A percentile compares a stretch with the other conserved stretches of the same genome.
Conservation (phyloP, 805 yeast species). For the Candida andamanensis region DNA sequence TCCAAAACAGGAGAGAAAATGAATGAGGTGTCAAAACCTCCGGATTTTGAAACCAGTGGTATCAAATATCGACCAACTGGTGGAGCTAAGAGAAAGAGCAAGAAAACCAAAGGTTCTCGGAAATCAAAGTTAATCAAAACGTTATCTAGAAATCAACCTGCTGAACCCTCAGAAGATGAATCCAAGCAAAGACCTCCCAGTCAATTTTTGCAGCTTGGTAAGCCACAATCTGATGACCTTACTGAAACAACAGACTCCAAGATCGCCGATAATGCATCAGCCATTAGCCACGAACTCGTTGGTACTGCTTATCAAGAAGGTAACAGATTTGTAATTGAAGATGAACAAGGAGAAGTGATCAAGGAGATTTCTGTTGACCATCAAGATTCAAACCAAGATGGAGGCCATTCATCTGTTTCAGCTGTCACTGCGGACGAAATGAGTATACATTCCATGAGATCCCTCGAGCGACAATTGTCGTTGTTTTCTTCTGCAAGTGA, state of each 20-base stretch:
- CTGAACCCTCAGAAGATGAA: slow-evolving; percentile 12
- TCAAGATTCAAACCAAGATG: too few species aligned
- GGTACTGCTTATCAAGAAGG: slow-evolving; percentile 60
- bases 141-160: slow-evolving; percentile 16
- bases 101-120: slow-evolving; percentile 20
- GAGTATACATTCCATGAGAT: slow-evolving; percentile 37
- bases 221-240: slow-evolving; percentile 7
- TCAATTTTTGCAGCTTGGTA: slow-evolving; percentile 38
- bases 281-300: slow-evolving; percentile 4
- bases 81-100: slow-evolving; percentile 56
- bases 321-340: slow-evolving; percentile 65
- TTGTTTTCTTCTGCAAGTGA: slow-evolving; percentile 25
- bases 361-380: too few species aligned
- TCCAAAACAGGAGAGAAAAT: slow-evolving; percentile 18
- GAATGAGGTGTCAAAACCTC: slow-evolving; percentile 36
- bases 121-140: slow-evolving; percentile 29
- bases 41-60: slow-evolving; percentile 64
- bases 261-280: slow-evolving; percentile 3
- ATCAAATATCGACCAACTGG: slow-evolving; percentile 68
- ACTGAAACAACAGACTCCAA: slow-evolving; percentile 1
- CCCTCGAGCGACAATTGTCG: slow-evolving; percentile 34
- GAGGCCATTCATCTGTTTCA: too few species aligned
- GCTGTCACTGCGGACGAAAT: slow-evolving; percentile 15
- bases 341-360: slow-evolving; percentile 76
- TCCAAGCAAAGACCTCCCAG: slow-evolving; percentile 34